Evolutionary conservation across 2,329 filamentous ascomycete species (phyloP).

Genomic region (Clonostachys rosea): DNA sequence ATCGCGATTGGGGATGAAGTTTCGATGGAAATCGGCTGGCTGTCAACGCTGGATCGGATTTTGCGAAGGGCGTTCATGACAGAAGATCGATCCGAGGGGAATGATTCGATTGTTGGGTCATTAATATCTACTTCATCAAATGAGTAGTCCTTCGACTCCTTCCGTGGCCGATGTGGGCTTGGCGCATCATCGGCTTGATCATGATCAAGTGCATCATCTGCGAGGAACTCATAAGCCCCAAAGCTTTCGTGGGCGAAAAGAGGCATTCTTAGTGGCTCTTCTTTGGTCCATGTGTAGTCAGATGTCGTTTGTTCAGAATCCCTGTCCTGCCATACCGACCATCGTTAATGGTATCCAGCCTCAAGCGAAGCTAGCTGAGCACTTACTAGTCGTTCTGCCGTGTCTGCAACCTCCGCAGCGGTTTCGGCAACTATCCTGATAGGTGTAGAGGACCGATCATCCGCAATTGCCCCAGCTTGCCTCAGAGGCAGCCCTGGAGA

Average conservation of each 20-base stretch:
- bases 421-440: conserved; percentile 33
- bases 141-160: neutral
- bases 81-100: conserved; percentile 37
- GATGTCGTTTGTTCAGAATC: conserved; percentile 1
- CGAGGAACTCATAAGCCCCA: conserved; percentile 28
- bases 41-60: conserved; percentile 36
- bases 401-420: conserved; percentile 38
- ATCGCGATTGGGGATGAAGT: conserved; percentile 27
- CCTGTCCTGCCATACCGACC: neutral
- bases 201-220: conserved; percentile 12
- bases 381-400: conserved; percentile 28
- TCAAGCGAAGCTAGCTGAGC: conserved; percentile 5
- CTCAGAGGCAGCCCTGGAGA: no score
- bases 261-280: conserved; percentile 22
- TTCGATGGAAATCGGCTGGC: conserved; percentile 29
- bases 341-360: neutral
- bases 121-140: conserved; percentile 23
- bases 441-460: conserved; percentile 24
- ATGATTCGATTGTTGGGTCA: conserved; percentile 42
- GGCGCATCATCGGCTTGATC: neutral
- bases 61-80: conserved; percentile 40
- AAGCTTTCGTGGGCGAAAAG: conserved; percentile 43
- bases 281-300: conserved; percentile 1
- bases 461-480: no score
- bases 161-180: conserved; percentile 1